These are phyloP conservation scores for Suhomyces panamericanus DNA, from an alignment of 1,139 yeast genomes.

Conservation along the genomic window DNA sequence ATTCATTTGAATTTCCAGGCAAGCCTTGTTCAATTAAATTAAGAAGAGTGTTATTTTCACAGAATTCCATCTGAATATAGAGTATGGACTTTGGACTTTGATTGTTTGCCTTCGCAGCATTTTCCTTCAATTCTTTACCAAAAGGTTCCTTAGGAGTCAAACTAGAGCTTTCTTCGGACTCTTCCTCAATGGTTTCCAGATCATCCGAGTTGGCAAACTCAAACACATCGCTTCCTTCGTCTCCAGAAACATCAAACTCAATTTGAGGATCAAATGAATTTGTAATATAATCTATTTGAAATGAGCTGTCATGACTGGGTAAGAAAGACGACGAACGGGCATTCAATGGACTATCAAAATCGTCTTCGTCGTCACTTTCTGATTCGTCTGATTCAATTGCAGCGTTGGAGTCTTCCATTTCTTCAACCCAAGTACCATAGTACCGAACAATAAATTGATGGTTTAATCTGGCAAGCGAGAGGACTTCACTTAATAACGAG, in stretches of 20 bases:
- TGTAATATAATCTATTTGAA: constrained; percentile 64
- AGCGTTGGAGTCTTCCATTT: constrained; percentile 36
- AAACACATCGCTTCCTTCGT: constrained; percentile 20
- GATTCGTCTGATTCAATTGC: constrained; percentile 23
- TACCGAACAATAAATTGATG: constrained; percentile 96
- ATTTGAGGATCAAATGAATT: constrained; percentile 62
- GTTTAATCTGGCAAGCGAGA: constrained; percentile 84
- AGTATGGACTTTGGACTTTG: constrained; percentile 52
- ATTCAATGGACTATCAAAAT: constrained; percentile 22
- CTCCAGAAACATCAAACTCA: constrained; percentile 49
- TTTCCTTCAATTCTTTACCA: constrained; percentile 8
- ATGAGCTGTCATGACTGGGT: constrained; percentile 36
- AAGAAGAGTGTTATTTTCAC: constrained; percentile 86
- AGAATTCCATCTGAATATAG: constrained; percentile 95
- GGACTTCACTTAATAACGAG: constrained; percentile 82
- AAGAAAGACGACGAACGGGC: constrained; percentile 34
- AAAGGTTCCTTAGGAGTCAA: constrained; percentile 15
- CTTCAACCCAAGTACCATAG: constrained; percentile 97
- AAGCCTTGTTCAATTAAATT: constrained; percentile 82
- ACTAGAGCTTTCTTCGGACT: constrained; percentile 10
- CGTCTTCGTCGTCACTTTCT: constrained; percentile 21
- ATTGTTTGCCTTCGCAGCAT: not conserved
- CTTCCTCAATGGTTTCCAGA: constrained; percentile 9
- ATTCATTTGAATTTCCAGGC: constrained; percentile 71
- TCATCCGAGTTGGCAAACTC: constrained; percentile 29